These are phyloP conservation scores for Neurospora africana DNA, from an alignment of 495 filamentous ascomycete genomes.

Conservation along the genomic window DNA sequence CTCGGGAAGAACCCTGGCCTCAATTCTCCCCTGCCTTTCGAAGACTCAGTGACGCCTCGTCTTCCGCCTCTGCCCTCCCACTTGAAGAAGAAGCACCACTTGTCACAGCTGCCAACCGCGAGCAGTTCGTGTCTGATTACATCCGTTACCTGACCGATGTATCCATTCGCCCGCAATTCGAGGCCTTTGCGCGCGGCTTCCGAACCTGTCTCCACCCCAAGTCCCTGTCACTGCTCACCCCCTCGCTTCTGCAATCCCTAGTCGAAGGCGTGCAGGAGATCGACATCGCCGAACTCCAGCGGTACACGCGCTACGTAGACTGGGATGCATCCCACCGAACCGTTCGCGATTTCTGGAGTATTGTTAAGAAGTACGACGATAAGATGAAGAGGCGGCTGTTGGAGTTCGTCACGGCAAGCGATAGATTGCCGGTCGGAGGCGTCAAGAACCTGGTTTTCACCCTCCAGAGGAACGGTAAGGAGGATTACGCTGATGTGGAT, in stretches of 20 bases:
- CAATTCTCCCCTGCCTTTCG: conserved; percentile 21
- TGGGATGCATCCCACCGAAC: conserved; percentile 57
- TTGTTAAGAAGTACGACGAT: conserved; percentile 59
- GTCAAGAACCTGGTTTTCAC: conserved; percentile 69
- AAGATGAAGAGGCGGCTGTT: conserved; percentile 61
- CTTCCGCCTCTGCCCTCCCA: conserved; percentile 19
- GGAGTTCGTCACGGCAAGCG: conserved; percentile 91
- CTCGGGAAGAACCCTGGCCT: conserved; percentile 24
- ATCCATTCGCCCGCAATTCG: conserved; percentile 65
- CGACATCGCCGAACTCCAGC: conserved; percentile 58
- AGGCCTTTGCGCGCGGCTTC: conserved; percentile 78
- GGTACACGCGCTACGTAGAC: conserved; percentile 64
- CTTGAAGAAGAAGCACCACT: conserved; percentile 39
- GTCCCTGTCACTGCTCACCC: conserved; percentile 60
- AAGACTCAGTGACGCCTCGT: conserved; percentile 3
- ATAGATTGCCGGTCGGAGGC: conserved; percentile 79
- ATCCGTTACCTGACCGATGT: conserved; percentile 73
- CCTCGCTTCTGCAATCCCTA: conserved; percentile 58
- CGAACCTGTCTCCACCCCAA: conserved; percentile 59
- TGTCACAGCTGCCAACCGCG: conserved; percentile 68
- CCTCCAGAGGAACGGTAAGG: conserved; percentile 67
- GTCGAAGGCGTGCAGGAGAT: conserved; percentile 77
- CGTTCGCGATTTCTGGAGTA: conserved; percentile 72
- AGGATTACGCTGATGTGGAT: conserved; percentile 28
- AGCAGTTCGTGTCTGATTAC: conserved; percentile 77